Base-by-base conservation (phyloP, 495 filamentous ascomycete genomes). In the Aspergillus carlsbadensis region DNA sequence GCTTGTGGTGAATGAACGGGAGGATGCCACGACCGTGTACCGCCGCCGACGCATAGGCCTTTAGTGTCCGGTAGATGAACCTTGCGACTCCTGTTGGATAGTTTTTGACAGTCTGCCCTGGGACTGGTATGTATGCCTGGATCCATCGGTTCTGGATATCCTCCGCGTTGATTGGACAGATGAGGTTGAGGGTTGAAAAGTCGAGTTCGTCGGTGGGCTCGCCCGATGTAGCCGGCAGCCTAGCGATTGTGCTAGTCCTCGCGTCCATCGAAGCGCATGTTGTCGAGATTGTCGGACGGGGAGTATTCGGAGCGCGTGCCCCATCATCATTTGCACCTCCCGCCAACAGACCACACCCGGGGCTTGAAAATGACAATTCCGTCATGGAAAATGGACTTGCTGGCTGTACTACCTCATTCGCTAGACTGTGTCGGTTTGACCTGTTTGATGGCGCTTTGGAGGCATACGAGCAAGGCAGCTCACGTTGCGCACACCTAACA, bases 141-240 rank as follows among this genome's bases (percentile, higher is more conserved):
- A 78, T 39, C 76, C 74, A 80, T 29, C 77, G 77, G 48, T 76
- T 76, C 14, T 65, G 71, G 49, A 80, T 79, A 5, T 69, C 65
- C 17, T 76, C 69, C 3, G 65, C 68, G 53, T 79, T 66, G 44
- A 78, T 76, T 4, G 73, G 70, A 53, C 70, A 75, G 10, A 72
- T 58, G n/a, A 80, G 64, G 13, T 72, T 65, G 8, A 71, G 57
- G 0, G 17, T 22, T 18, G 59, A 43, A 10, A 72, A 72, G 15
- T 69, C 44, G 22, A 66, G 4, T 29, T 29, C 26, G 26, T 29
- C 26, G 26, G 3, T 3, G 26, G 26, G 8, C 26, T 8, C 26
- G 26, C n/a, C n/a, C n/a, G n/a, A n/a, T n/a, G n/a, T n/a, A n/a
- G n/a, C n/a, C n/a, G n/a, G n/a, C n/a, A n/a, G n/a, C n/a, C n/a